phyloP scores from a whole-genome alignment of 768 basidiomycete species.

The Phallus indusiatus region DNA sequence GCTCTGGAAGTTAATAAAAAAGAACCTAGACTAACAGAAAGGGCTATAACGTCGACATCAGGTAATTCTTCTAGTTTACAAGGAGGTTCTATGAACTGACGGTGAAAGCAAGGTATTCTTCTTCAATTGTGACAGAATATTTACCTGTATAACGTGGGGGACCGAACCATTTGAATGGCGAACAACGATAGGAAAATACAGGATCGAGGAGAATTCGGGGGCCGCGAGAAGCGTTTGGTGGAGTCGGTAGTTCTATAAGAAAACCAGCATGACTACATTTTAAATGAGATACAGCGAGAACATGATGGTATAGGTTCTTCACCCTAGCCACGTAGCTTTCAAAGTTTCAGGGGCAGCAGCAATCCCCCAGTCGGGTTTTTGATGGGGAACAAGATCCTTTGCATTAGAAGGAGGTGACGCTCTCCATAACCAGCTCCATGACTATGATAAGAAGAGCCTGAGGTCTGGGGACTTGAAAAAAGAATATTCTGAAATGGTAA shows the following conservation, averaged over 20 bases:
- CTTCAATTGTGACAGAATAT: conserved; percentile 15
- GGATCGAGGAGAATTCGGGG: conserved; percentile 44
- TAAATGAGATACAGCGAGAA: background rate
- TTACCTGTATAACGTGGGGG: conserved; percentile 38
- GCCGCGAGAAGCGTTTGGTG: conserved; percentile 33
- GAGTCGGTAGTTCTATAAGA: conserved; percentile 29
- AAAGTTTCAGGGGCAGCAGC: conserved; percentile 9
- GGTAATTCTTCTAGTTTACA: conserved; percentile 48
- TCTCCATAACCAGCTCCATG: background rate
- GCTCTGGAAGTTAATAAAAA: background rate
- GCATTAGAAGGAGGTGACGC: background rate
- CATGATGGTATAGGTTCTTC: background rate
- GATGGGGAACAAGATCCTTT: conserved; percentile 13
- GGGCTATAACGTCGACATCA: conserved; percentile 52
- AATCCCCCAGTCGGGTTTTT: conserved; percentile 19
- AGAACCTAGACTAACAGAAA: conserved; percentile 34
- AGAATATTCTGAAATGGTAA: no score
- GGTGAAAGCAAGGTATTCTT: conserved; percentile 10
- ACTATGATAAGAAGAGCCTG: background rate
- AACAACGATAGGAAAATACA: conserved; percentile 44
- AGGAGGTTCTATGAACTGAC: conserved; percentile 28
- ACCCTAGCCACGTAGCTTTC: conserved; percentile 31
- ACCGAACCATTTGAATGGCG: conserved; percentile 34
- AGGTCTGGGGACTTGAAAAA: background rate
- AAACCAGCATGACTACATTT: conserved; percentile 23